These are phyloP conservation scores for Coemansia guatemalensis DNA, from an alignment of 192 early-diverging fungal species.

Conservation along the genomic window DNA sequence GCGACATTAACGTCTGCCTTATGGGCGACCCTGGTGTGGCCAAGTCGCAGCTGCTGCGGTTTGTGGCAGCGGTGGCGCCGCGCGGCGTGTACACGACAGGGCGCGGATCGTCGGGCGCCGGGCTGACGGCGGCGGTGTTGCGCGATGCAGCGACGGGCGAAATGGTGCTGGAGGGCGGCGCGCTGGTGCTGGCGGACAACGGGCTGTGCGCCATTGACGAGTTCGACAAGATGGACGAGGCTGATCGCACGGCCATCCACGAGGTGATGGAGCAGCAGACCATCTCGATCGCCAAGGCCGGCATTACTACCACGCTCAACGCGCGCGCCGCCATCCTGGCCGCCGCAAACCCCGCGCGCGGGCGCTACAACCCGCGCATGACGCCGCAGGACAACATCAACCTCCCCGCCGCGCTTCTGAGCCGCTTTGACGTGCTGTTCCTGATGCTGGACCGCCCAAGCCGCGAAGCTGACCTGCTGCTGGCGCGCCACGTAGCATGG, in stretches of 20 bases:
- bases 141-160: constrained; percentile 92
- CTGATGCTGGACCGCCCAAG: constrained; percentile 86
- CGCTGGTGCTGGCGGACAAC: constrained; percentile 95
- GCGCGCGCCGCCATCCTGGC: constrained; percentile 94
- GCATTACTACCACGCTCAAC: constrained; percentile 96
- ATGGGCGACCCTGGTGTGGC: constrained; percentile 99
- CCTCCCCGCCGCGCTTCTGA: constrained; percentile 89
- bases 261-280: constrained; percentile 99
- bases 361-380: constrained; percentile 88
- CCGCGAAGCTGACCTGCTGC: constrained; percentile 69
- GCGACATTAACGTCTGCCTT: constrained; percentile 95
- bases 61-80: constrained; percentile 90
- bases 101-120: constrained; percentile 91
- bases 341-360: constrained; percentile 95
- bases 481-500: constrained; percentile 90
- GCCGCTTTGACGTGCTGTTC: constrained; percentile 91
- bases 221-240: constrained; percentile 99
- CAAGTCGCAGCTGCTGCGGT: constrained; percentile 96
- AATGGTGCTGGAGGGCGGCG: constrained; percentile 97
- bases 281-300: constrained; percentile 96
- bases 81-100: constrained; percentile 97
- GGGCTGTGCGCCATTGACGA: constrained; percentile 99
- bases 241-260: constrained; percentile 94
- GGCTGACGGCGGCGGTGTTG: constrained; percentile 92
- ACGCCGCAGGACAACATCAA: constrained; percentile 96